Evolutionary conservation across 176 grass and related monocot genomes (phyloP), one percentile per base, ranked within the genome.

Genomic region (Zoysia japonica): DNA sequence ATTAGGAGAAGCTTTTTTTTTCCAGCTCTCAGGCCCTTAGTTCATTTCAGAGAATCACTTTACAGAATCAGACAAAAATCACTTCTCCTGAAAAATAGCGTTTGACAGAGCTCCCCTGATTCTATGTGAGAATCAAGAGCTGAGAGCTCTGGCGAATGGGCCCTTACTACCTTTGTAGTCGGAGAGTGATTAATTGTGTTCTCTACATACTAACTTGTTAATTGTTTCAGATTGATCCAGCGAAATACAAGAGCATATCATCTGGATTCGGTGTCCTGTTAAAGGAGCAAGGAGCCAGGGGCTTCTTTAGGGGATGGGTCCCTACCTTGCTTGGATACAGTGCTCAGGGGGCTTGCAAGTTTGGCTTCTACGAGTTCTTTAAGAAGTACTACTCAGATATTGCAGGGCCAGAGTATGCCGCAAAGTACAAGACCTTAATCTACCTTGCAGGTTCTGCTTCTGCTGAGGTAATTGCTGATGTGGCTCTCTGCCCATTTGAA

Each of bases 301-400:
- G 96, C 45, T 91, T 99, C 84, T 95, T 93, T 76, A 90, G 86
- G 76, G 96, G 92, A 42, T 99, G 96, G 96, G 96, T 91, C 28
- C 96, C 96, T 40, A 99, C 96, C 12, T 91, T 99, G 73, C 81
- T 99, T 16, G 96, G 96, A 78, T 99, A 99, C 84, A 91, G 90
- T 66, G 96, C 92, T 15, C 92, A 99, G 71, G 96, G 96, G 37
- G 96, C 96, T 38, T 99, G 96, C 90, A 99, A 95, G 79, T 93
- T 86, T 65, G 96, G 96, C 9, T 99, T 99, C 76, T 99, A 99
- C 1, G 96, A 99, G 78, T 93, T 91, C 90, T 99, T 99, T 68
- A 99, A 99, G 96, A 99, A 99, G 90, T 91, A 93, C 37, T 99
- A 99, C 88, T 95, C 96, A 6, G 96, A 99, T 57, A 89, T 99